Base-by-base conservation (phyloP, 2,329 filamentous ascomycete genomes). In the Xylaria hypoxylon region DNA sequence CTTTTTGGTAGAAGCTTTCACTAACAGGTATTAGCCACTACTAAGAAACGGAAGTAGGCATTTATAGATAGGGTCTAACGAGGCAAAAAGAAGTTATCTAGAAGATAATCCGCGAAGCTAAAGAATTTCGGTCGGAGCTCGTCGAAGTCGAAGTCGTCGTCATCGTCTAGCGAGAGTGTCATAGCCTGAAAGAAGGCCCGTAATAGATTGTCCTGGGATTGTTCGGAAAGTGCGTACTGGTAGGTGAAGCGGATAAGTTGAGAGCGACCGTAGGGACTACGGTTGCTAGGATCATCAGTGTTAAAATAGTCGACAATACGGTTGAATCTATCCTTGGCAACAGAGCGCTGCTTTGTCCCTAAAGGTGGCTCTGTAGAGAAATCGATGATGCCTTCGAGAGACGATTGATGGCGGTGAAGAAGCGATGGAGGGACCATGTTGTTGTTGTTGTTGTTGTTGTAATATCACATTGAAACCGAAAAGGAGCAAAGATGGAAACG, bases 81-180 rank as follows among this genome's bases (percentile, higher is more conserved):
- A 38, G 73, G 72, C 2, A 75, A 47, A 64, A 76, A 77, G 59
- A 76, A 76, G 57, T 72, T 71, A 61, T 75, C 61, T 3, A 76
- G 52, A 5, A 77, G 65, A 59, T 73, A 71, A 15, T 75, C 72
- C n/a, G 71, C 73, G 64, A 77, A 76, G 45, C 38, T 62, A 51
- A 63, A 66, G 35, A 76, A 70, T 44, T 40, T 53, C 10, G 62
- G 48, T 58, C 60, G 65, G 6, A 73, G 33, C 19, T 65, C 64
- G 6, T 72, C 62, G 31, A 71, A 64, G 42, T 71, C 55, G 28
- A 67, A 52, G 35, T 60, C 51, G 17, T 69, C 62, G 60, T 67
- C 28, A 15, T 65, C 58, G 44, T 60, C 61, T 69, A 13, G 44
- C 38, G 47, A 75, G 58, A 38, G 56, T 58, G 15, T 40, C 24